These are phyloP conservation scores for Marasmius sp. DNA, from an alignment of 1,284 basidiomycete genomes.

Conservation along the genomic window DNA sequence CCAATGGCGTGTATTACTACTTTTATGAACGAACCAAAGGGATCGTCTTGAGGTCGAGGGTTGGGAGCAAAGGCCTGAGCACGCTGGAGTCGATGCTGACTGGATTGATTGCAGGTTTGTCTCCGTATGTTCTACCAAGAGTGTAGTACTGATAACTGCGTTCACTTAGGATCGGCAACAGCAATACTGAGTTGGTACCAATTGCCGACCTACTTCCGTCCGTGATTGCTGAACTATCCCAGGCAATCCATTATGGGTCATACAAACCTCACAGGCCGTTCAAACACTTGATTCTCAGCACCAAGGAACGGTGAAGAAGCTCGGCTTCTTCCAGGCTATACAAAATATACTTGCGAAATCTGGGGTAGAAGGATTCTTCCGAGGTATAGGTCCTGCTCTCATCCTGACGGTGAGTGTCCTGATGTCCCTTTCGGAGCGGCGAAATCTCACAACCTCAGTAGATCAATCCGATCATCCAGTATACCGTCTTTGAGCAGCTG, in stretches of 20 bases:
- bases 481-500: constrained; percentile 82
- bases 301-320: constrained; percentile 44
- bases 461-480: constrained; percentile 93
- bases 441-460: constrained; percentile 38
- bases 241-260: constrained; percentile 90
- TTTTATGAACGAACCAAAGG: constrained; percentile 75
- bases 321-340: constrained; percentile 71
- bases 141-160: not conserved
- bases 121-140: not conserved
- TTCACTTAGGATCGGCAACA: constrained; percentile 78
- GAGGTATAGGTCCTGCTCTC: constrained; percentile 94
- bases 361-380: constrained; percentile 84
- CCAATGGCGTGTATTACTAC: constrained; percentile 90
- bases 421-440: not conserved
- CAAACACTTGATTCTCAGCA: constrained; percentile 46
- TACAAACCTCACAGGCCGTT: constrained; percentile 92
- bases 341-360: constrained; percentile 75
- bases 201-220: not conserved
- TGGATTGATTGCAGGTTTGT: constrained; percentile 81
- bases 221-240: not conserved
- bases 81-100: constrained; percentile 90
- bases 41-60: constrained; percentile 54
- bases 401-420: constrained; percentile 45
- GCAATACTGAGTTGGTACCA: constrained; percentile 64
- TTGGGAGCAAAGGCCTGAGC: constrained; percentile 67